Evolutionary conservation across 2,329 filamentous ascomycete genomes (phyloP), one percentile per base, ranked within the genome.

Genomic region (Aspergillus sp.): DNA sequence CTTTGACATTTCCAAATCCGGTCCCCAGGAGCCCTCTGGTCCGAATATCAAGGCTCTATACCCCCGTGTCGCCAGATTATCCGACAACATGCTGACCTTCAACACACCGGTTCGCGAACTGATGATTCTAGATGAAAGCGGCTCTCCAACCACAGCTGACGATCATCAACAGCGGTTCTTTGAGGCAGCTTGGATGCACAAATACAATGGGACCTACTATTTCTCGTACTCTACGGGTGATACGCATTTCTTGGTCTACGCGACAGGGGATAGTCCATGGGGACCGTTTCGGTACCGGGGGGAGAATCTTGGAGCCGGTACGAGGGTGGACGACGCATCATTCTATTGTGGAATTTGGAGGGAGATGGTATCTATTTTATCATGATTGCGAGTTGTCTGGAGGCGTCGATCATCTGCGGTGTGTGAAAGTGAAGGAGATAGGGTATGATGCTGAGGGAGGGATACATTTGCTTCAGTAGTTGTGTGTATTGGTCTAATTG

Each of bases 321-420:
- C 64, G 86, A 27, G 86, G 86, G 1, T 90, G 86, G 86, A 90
- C 86, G 35, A 90, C 86, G 43, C 86, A 90, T 67, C 86, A 90
- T 63, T 86, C 82, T 3, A 84, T 90, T 52, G 83, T 84, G 7
- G 84, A 89, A 71, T 88, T 86, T 58, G 62, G 79, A 65, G 83
- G 77, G 4, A 78, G 75, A 51, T 89, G 85, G 79, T 90, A 80
- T 65, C 62, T 90, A 44, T 90, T 90, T 62, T 82, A 89, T 61
- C 86, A 90, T 60, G 86, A 90, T 67, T 81, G 81, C 47, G 78
- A 81, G 59, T 62, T 88, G 44, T 86, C 82, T 42, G 73, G 75
- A 11, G 85, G 85, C 0, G 79, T 86, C 41, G 80, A 84, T 57
- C 86, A 90, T 62, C 60, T 90, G 66, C 70, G 86, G 47, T 82